Evolutionary conservation across 2,329 filamentous ascomycete species (phyloP).

Genomic region (Neofusicoccum umdonicola): DNA sequence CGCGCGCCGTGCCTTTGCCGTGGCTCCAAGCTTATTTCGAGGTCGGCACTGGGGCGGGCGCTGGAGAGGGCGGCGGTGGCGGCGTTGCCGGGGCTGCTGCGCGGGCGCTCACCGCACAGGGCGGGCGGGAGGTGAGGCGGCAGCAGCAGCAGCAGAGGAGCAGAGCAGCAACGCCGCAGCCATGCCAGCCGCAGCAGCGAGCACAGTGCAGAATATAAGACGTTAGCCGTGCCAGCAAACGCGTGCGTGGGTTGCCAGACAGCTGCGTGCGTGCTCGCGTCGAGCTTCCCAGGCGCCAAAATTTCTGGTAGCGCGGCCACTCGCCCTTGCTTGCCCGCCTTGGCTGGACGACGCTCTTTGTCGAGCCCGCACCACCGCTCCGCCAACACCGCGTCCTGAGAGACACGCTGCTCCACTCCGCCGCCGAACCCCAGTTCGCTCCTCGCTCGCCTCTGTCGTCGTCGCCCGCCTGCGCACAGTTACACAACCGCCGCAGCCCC

Average conservation of each 20-base stretch:
- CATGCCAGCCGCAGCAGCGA: neutral
- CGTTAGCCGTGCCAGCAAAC: neutral
- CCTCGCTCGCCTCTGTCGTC: constrained; percentile 4
- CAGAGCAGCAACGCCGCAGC: no score
- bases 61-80: neutral
- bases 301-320: constrained; percentile 15
- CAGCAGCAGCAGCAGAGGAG: neutral
- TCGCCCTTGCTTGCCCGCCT: constrained; percentile 15
- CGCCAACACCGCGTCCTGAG: constrained; percentile 11
- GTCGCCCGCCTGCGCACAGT: constrained; percentile 1
- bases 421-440: neutral
- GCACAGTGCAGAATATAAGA: neutral
- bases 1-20: constrained; percentile 4
- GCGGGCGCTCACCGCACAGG: constrained; percentile 5
- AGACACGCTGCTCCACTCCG: constrained; percentile 15
- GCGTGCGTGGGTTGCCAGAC: constrained; percentile 3
- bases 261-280: constrained; percentile 10
- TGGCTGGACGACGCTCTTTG: constrained; percentile 12
- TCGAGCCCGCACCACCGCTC: constrained; percentile 16
- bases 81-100: neutral
- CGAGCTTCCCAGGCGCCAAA: constrained; percentile 11
- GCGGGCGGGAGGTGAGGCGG: neutral
- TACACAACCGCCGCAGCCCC: constrained; percentile 15
- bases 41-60: constrained; percentile 3
- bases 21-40: constrained; percentile 7